Evolutionary conservation across 2,329 filamentous ascomycete genomes (phyloP).

Genomic region (Knufia petricola): DNA sequence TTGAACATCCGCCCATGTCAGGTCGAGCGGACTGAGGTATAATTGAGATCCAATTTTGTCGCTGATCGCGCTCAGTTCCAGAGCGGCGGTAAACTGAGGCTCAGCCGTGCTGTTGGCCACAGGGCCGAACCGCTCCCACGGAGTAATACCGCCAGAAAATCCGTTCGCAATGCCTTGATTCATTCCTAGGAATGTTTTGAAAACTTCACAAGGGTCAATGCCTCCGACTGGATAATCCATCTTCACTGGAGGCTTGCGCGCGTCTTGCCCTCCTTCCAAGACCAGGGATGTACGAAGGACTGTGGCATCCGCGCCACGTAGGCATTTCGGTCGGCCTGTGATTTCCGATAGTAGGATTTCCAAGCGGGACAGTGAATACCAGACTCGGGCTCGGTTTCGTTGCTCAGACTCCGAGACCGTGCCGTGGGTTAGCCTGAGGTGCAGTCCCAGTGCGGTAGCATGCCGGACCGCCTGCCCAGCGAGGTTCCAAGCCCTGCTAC

Average conservation of each 20-base stretch:
- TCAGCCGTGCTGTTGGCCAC: not conserved
- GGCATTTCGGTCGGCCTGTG: conserved; percentile 22
- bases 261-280: not conserved
- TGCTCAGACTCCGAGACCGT: conserved; percentile 11
- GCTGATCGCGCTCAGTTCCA: conserved; percentile 15
- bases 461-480: conserved; percentile 22
- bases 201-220: conserved; percentile 9
- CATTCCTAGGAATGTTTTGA: conserved; percentile 12
- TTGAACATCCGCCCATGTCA: conserved; percentile 15
- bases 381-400: conserved; percentile 16
- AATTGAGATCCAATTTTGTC: conserved; percentile 14
- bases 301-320: conserved; percentile 18
- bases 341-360: conserved; percentile 23
- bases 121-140: not conserved
- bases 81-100: conserved; percentile 12
- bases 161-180: not conserved
- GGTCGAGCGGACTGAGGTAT: conserved; percentile 11
- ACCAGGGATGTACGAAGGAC: conserved; percentile 12
- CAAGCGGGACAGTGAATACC: conserved; percentile 23
- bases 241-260: not conserved
- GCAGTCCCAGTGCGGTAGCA: conserved; percentile 23
- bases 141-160: not conserved
- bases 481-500: conserved; percentile 23
- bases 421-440: conserved; percentile 19
- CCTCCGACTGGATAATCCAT: not conserved